Percentiles rank a stretch among this genome's conserved stretches.
These are phyloP conservation scores for Cladosporium sp. DNA, from an alignment of 2,329 filamentous ascomycete genomes.

Conservation along the genomic window DNA sequence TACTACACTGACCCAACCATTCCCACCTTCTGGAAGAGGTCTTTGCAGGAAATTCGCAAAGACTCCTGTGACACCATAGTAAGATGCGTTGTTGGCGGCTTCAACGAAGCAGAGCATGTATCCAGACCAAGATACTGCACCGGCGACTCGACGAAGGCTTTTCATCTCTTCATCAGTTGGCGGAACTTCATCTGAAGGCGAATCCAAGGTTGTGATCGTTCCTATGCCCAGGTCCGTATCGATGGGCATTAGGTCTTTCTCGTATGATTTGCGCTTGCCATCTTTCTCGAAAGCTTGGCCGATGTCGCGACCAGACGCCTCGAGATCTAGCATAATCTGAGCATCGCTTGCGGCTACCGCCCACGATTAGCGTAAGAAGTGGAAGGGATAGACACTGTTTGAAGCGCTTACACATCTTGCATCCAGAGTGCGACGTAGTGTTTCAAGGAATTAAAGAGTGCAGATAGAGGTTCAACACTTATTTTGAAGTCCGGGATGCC, in stretches of 20 bases:
- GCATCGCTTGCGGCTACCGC: neutral
- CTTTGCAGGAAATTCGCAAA: constrained; percentile 62
- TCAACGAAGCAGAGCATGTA: constrained; percentile 58
- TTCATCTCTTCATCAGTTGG: neutral
- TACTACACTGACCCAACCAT: constrained; percentile 21
- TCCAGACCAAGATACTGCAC: constrained; percentile 47
- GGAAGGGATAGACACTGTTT: too few relatives aligned
- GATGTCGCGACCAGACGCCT: neutral
- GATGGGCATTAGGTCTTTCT: too few relatives aligned
- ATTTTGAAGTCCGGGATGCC: too few relatives aligned
- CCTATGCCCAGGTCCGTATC: too few relatives aligned
- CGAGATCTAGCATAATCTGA: neutral
- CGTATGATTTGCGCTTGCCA: neutral
- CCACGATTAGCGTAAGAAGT: neutral
- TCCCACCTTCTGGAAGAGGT: constrained; percentile 47
- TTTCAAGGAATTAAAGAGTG: too few relatives aligned
- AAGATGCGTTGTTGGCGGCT: constrained; percentile 58
- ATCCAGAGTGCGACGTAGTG: too few relatives aligned
- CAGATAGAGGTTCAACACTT: too few relatives aligned
- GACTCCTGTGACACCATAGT: constrained; percentile 53
- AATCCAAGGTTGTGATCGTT: too few relatives aligned
- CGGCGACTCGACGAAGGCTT: constrained; percentile 47
- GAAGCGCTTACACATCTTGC: too few relatives aligned
- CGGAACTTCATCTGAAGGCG: too few relatives aligned
- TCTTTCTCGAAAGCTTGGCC: neutral